A percentile compares a stretch with the other conserved stretches of the same genome.
Conservation (phyloP, 169 alveolate genomes). For the Condylostoma magnum region DNA sequence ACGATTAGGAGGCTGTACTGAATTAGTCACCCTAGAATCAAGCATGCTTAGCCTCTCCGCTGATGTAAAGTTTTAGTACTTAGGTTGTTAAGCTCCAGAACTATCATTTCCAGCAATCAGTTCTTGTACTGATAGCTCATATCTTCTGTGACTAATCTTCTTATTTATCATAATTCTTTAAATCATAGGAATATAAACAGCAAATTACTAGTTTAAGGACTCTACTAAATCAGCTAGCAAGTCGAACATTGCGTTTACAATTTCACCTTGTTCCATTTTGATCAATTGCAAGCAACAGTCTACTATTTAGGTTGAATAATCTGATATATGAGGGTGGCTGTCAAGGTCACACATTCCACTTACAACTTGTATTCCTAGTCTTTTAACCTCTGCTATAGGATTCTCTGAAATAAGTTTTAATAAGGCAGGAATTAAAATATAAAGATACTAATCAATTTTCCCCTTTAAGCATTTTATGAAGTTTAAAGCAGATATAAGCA, state of each 20-base stretch:
- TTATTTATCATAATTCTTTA: constrained; percentile 2
- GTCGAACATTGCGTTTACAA: not conserved
- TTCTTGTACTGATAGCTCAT: constrained; percentile 27
- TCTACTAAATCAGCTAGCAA: constrained; percentile 4
- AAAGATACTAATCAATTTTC: constrained; percentile 25
- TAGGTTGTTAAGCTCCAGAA: too few species aligned
- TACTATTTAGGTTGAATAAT: constrained; percentile 21
- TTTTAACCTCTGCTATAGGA: constrained; percentile 1
- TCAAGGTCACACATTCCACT: not conserved
- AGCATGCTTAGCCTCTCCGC: too few species aligned
- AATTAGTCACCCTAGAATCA: too few species aligned
- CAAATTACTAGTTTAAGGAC: not conserved
- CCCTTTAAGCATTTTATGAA: constrained; percentile 25
- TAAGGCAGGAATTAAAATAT: constrained; percentile 31
- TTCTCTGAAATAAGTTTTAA: constrained; percentile 25
- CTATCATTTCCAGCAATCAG: constrained; percentile 16
- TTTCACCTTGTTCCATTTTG: not conserved
- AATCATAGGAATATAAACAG: constrained; percentile 28
- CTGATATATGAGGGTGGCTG: constrained; percentile 22
- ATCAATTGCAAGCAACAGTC: constrained; percentile 3
- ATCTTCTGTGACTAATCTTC: not conserved
- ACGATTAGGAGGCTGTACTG: not conserved
- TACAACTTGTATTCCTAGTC: constrained; percentile 4
- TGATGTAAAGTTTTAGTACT: too few species aligned
- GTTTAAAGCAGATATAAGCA: not conserved